These are phyloP conservation scores for Pyricularia sp. DNA, from an alignment of 2,329 filamentous ascomycete species.

Conservation along the genomic window DNA sequence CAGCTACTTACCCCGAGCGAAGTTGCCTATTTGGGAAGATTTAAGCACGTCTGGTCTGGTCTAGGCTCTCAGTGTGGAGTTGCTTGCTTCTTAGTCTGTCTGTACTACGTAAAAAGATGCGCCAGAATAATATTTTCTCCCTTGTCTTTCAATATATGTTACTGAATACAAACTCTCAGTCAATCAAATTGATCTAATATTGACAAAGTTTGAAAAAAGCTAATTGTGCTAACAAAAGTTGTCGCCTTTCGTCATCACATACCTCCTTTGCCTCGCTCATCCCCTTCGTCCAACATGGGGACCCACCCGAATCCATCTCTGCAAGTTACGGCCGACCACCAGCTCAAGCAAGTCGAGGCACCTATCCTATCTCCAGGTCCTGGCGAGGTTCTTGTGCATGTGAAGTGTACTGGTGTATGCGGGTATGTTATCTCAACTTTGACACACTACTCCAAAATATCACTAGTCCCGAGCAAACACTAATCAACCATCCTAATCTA, in stretches of 20 bases:
- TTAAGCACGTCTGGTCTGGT: not conserved
- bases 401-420: conserved; percentile 56
- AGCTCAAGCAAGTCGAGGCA: conserved; percentile 44
- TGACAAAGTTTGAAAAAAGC: not conserved
- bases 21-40: not conserved
- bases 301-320: conserved; percentile 40
- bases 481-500: not conserved
- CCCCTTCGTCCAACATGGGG: too few relatives aligned
- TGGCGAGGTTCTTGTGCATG: conserved; percentile 49
- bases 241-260: not conserved
- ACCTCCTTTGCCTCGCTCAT: not conserved
- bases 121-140: not conserved
- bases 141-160: too few relatives aligned
- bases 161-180: too few relatives aligned
- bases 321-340: conserved; percentile 51
- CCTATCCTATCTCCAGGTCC: conserved; percentile 43
- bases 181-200: not conserved
- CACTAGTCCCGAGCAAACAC: too few relatives aligned
- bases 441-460: not conserved
- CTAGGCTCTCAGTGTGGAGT: not conserved
- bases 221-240: not conserved
- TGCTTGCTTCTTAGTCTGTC: not conserved
- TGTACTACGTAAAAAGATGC: too few relatives aligned
- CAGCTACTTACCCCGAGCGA: too few relatives aligned
- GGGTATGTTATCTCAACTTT: conserved; percentile 29